Evolutionary conservation across 2,329 filamentous ascomycete genomes (phyloP).

Genomic region (Cladophialophora bantiana): DNA sequence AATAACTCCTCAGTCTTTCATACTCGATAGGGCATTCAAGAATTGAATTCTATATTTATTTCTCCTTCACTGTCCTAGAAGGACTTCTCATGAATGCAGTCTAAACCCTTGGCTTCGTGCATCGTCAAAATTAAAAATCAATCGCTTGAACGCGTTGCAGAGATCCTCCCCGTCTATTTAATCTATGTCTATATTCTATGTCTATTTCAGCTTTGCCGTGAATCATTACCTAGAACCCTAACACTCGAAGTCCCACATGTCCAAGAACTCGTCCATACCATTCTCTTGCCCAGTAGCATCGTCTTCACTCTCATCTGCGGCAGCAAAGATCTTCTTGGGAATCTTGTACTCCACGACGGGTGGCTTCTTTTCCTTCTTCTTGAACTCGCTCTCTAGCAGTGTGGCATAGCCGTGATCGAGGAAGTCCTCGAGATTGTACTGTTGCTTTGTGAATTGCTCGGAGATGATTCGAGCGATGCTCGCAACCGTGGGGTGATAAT

Average conservation of each 20-base stretch:
- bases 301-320: conserved; percentile 25
- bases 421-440: conserved; percentile 97
- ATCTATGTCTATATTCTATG: conserved; percentile 15
- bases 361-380: conserved; percentile 76
- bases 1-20: neutral
- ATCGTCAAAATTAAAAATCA: neutral
- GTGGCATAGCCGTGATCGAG: conserved; percentile 84
- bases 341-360: conserved; percentile 95
- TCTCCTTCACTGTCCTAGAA: neutral
- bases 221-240: neutral
- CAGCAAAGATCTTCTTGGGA: conserved; percentile 77
- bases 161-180: conserved; percentile 6
- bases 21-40: neutral
- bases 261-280: conserved; percentile 22
- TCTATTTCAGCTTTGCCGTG: conserved; percentile 16
- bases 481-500: conserved; percentile 97
- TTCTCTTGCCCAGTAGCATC: conserved; percentile 14
- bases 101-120: neutral
- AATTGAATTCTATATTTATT: neutral
- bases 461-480: conserved; percentile 92
- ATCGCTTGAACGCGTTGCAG: conserved; percentile 14
- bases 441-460: conserved; percentile 95
- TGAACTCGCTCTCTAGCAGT: conserved; percentile 81
- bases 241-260: conserved; percentile 32
- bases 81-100: neutral